Evolutionary conservation across 495 filamentous ascomycete species (phyloP).

Genomic region (Aspergillus leporis): DNA sequence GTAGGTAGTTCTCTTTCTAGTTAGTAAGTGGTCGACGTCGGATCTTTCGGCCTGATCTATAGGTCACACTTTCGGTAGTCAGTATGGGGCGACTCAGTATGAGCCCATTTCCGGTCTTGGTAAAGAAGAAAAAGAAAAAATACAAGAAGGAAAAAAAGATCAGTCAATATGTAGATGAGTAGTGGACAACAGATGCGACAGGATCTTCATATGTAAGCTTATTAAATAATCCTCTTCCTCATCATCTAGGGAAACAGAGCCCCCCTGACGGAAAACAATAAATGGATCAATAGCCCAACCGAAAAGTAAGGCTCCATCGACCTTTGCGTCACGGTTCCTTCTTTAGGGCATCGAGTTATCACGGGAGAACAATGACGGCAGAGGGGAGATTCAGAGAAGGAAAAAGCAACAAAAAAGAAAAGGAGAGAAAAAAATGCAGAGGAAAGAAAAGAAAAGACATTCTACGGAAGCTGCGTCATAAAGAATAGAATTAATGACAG

Average conservation of each 20-base stretch:
- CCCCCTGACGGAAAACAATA: constrained; percentile 12
- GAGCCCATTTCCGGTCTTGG: background rate
- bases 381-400: background rate
- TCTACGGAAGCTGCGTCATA: background rate
- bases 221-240: background rate
- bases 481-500: background rate
- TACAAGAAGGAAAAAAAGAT: background rate
- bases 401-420: constrained; percentile 1
- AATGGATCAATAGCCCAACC: constrained; percentile 19
- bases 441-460: background rate
- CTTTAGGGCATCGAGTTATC: background rate
- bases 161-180: background rate
- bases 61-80: background rate
- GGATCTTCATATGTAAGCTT: background rate
- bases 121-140: background rate
- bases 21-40: background rate
- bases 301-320: constrained; percentile 14
- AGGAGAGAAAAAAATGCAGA: constrained; percentile 1
- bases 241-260: background rate
- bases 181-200: background rate
- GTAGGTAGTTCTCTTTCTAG: background rate
- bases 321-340: background rate
- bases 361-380: background rate
- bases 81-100: background rate
- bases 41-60: background rate